Evolutionary conservation across 2,329 filamentous ascomycete species (phyloP), one percentile per base, ranked within the genome.

Genomic region (Zalaria obscura): DNA sequence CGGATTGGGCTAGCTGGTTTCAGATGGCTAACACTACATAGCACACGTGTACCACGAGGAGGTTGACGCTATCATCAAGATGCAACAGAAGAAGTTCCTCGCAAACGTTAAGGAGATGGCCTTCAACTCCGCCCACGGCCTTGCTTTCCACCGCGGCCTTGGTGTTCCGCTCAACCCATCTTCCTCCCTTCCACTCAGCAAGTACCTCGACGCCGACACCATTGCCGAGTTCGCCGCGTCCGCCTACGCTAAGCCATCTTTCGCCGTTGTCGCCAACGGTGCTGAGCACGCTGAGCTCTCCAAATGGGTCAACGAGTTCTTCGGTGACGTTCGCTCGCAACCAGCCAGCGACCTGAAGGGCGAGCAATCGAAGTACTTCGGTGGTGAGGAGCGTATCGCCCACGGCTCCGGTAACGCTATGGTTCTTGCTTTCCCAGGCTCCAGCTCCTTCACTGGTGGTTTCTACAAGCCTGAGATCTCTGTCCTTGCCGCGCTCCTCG

Each of bases 231-330:
- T 81, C 59, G 81, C 88, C 58, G 70, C 76, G 48, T 72, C 76
- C 47, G 88, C 83, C 55, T 98, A 91, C 66, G 73, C 79, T 55
- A 94, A 93, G 73, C 69, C 80, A 56, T 95, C 94, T 66, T 81
- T 98, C 53, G 86, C 89, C 47, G 70, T 98, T 48, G 80, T 96
- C 50, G 86, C 84, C 56, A 93, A 93, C 56, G 91, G 91, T 50
- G 81, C 87, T 50, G 78, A 80, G 52, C 72, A 85, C 51, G 68
- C 72, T 44, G 78, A 83, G 48, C 70, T 96, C 51, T 74, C 75
- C 57, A 93, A 91, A 69, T 96, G 89, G 88, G 80, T 93, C 48
- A 77, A 79, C 58, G 78, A 93, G 60, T 95, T 95, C 75, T 96
- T 98, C 73, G 77, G 78, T 61, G 71, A 73, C 45, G 70, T 83